These are phyloP conservation scores for Paracoccidioides brasiliensis DNA, from an alignment of 2,329 filamentous ascomycete genomes.

Conservation along the genomic window DNA sequence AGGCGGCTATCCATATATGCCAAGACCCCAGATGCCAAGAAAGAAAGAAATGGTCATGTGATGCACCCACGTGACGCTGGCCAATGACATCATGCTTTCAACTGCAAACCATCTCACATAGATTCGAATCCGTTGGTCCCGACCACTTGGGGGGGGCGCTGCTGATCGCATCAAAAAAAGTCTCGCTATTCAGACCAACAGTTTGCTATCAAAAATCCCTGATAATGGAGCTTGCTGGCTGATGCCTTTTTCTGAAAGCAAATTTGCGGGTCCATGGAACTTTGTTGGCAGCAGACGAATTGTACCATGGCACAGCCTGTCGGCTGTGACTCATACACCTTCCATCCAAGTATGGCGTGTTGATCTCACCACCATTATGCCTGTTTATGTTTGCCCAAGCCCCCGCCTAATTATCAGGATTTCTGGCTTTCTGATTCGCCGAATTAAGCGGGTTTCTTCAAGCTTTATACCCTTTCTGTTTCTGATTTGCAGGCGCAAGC, in stretches of 20 bases:
- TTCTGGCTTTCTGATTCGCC: neutral
- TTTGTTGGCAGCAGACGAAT: neutral
- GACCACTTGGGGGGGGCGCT: too few relatives aligned
- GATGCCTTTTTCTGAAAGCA: neutral
- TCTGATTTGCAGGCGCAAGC: neutral
- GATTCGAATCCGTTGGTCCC: neutral
- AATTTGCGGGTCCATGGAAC: neutral
- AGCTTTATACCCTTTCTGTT: neutral
- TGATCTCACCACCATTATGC: neutral
- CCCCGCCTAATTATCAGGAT: neutral
- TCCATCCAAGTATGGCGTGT: neutral
- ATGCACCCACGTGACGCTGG: too few relatives aligned
- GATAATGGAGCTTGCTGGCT: neutral
- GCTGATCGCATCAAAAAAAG: too few relatives aligned
- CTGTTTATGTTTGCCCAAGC: slow-evolving; percentile 3
- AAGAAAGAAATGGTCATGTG: too few relatives aligned
- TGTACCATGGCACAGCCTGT: neutral
- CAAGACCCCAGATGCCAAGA: too few relatives aligned
- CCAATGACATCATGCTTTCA: too few relatives aligned
- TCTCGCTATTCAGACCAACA: too few relatives aligned
- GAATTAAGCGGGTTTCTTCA: neutral
- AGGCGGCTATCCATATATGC: too few relatives aligned
- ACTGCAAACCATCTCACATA: too few relatives aligned
- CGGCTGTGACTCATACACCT: slow-evolving; percentile 1
- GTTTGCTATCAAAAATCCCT: neutral